Percentiles rank a stretch among this genome's conserved stretches.
These are phyloP conservation scores for Cucurbita argyrosperma DNA, from an alignment of 306 rosid genomes.

Conservation along the genomic window DNA sequence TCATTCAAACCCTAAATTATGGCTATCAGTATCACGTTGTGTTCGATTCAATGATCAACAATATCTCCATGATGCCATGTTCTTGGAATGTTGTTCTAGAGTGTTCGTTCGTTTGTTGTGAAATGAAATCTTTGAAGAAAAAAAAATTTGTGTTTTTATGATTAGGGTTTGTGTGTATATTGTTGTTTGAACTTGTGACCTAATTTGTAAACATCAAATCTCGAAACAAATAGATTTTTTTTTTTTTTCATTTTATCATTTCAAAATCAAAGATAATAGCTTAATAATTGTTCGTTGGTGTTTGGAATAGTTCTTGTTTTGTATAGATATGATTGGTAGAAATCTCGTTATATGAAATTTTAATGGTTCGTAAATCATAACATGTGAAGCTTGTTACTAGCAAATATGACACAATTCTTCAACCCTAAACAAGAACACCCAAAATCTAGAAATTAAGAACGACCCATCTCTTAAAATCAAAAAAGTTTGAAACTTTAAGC, in stretches of 20 bases:
- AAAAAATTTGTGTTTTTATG: neutral
- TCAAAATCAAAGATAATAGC: neutral
- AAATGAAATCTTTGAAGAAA: neutral
- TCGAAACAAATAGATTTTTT: neutral
- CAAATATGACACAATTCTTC: constrained; percentile 33
- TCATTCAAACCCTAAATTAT: neutral
- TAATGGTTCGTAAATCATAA: neutral
- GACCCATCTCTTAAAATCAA: neutral
- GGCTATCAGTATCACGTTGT: too few relatives aligned
- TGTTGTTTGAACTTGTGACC: neutral
- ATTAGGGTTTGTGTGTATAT: neutral
- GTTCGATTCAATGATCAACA: too few relatives aligned
- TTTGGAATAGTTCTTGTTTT: neutral
- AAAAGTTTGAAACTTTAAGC: neutral
- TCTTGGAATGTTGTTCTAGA: too few relatives aligned
- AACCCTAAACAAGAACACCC: constrained; percentile 25
- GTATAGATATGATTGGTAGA: neutral
- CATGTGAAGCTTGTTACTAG: too few relatives aligned
- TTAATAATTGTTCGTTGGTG: neutral
- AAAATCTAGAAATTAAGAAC: neutral
- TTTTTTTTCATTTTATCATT: neutral
- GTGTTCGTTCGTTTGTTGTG: too few relatives aligned
- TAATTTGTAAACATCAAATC: neutral
- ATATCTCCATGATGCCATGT: too few relatives aligned
- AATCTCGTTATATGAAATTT: neutral